phyloP scores from a whole-genome alignment of 2,329 filamentous ascomycete genomes.

The Fulvia fulva region DNA sequence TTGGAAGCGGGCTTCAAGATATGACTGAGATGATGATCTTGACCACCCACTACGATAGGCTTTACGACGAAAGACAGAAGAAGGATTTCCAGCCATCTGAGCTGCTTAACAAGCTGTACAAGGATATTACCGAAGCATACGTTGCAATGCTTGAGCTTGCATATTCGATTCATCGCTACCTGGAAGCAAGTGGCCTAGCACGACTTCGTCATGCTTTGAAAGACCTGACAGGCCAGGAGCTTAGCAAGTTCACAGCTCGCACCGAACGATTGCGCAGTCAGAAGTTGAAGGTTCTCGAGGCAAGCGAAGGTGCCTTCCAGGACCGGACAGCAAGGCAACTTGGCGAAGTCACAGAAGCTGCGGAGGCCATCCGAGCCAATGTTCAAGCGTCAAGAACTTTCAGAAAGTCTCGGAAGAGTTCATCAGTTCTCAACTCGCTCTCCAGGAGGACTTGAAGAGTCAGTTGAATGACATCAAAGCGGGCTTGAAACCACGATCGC shows the following conservation, averaged over 20 bases:
- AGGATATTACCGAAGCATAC: constrained; percentile 13
- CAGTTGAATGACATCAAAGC: constrained; percentile 16
- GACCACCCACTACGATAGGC: constrained; percentile 17
- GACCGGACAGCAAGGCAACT: constrained; percentile 14
- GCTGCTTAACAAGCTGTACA: constrained; percentile 12
- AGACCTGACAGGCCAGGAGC: constrained; percentile 15
- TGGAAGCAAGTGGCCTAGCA: constrained; percentile 8
- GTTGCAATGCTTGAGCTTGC: constrained; percentile 19
- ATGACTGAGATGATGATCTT: constrained; percentile 22
- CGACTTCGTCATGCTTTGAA: constrained; percentile 20
- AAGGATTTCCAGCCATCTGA: constrained; percentile 13
- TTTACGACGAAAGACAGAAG: constrained; percentile 20
- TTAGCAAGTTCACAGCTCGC: constrained; percentile 16
- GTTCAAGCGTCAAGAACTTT: constrained; percentile 11
- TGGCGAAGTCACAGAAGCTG: constrained; percentile 7
- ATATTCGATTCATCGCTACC: constrained; percentile 16
- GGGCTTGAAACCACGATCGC: constrained; percentile 8
- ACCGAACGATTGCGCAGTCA: constrained; percentile 9
- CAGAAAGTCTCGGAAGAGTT: constrained; percentile 11
- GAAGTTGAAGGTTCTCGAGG: constrained; percentile 18
- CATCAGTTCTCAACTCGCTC: constrained; percentile 2
- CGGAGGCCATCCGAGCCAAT: constrained; percentile 1
- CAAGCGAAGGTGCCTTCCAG: constrained; percentile 17
- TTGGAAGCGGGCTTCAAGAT: constrained; percentile 14
- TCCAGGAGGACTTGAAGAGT: constrained; percentile 5